A percentile compares a stretch with the other conserved stretches of the same genome.
These are phyloP conservation scores for Gastrolobium bilobum DNA, from an alignment of 306 rosid genomes.

Conservation along the genomic window DNA sequence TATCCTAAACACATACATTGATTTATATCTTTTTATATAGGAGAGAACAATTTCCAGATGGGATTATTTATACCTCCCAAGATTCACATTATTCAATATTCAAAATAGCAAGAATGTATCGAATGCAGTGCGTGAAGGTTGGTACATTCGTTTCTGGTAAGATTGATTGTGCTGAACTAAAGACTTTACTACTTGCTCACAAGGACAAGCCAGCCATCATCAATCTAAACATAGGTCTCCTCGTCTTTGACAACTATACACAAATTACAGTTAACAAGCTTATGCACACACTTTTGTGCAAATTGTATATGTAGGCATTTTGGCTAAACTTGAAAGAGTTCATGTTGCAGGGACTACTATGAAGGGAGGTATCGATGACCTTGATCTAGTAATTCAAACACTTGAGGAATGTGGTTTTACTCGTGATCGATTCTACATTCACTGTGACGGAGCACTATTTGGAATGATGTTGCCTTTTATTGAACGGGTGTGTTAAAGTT, in stretches of 20 bases:
- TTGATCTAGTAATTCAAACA: neutral
- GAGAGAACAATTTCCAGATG: slow-evolving; percentile 75
- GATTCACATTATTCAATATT: neutral
- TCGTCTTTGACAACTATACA: neutral
- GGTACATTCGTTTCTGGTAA: slow-evolving; percentile 66
- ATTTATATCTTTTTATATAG: slow-evolving; percentile 41
- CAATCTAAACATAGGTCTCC: too few relatives aligned
- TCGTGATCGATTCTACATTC: slow-evolving; percentile 69
- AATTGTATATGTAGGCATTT: neutral
- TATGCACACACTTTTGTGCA: neutral
- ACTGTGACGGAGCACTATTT: slow-evolving; percentile 71
- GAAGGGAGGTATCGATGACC: slow-evolving; percentile 71
- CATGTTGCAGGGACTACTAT: slow-evolving; percentile 67
- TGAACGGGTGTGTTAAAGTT: slow-evolving; percentile 46
- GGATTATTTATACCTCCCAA: slow-evolving; percentile 69
- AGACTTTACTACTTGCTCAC: slow-evolving; percentile 43
- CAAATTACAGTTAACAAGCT: neutral
- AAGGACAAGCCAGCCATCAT: too few relatives aligned
- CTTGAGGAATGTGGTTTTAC: slow-evolving; percentile 63
- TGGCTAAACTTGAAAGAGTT: neutral
- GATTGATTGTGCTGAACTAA: slow-evolving; percentile 69
- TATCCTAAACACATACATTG: neutral
- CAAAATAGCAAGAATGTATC: slow-evolving; percentile 52
- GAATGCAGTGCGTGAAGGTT: slow-evolving; percentile 75
- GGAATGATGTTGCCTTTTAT: slow-evolving; percentile 82